Evolutionary conservation across 164 flowering plant genomes (phyloP), one percentile per base, ranked within the genome.

Genomic region (Cinnamomum micranthum): DNA sequence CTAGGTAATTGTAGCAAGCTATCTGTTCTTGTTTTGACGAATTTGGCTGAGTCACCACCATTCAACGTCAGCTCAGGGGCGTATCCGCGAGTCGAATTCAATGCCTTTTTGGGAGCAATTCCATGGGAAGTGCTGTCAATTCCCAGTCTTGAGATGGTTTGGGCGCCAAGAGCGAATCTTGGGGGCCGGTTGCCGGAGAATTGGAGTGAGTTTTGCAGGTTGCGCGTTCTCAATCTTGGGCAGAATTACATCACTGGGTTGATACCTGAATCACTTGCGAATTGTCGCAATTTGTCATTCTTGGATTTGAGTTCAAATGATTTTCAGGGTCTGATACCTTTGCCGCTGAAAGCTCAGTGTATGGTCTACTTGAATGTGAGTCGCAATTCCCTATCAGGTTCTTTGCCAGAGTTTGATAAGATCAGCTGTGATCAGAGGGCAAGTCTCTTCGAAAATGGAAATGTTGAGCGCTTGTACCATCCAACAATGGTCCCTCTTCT

Each of bases 101-200:
- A 89, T 80, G 90, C 91, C 9, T 91, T 89, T 77, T 80, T 50
- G 0, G 88, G 90, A 2, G 90, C 83, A 50, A 67, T 89, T 69
- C 92, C 93, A 68, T 68, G 63, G 17, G 85, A 85, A 74, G 14
- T 91, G 7, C 58, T 86, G 20, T 62, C 79, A 80, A 82, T 88
- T 58, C 86, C 88, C 0, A 82, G 78, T 24, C 80, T 91, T 20
- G 80, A 84, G 85, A 52, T 89, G 58, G 76, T 91, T 17, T 91
- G 96, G 96, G 93, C 92, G n/a, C 93, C 93, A 1, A 81, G 92
- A 60, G 93, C 87, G 5, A 89, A 88, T 81, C 81, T 91, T 68
- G 78, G 79, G 0, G 93, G 96, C 15, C 71, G 80, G 35, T 83
- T 91, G 85, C 87, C 88, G 1, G 47, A 50, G 24, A 68, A 77